A percentile compares a stretch with the other conserved stretches of the same genome.
Conservation (phyloP, 306 rosid genomes). For the Rubus parviflorus region DNA sequence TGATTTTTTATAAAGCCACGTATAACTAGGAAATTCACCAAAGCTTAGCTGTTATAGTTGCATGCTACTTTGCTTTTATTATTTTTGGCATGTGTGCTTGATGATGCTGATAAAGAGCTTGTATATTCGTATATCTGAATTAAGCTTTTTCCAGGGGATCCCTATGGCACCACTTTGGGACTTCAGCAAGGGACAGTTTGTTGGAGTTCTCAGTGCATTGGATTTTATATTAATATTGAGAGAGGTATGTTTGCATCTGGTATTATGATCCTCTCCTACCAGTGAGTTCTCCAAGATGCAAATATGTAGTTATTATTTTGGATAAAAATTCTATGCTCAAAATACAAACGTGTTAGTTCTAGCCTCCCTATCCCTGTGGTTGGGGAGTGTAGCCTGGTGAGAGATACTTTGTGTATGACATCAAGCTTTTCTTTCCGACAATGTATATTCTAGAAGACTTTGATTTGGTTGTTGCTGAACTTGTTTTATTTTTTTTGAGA, state of each 20-base stretch:
- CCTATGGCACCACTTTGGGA: constrained; percentile 98
- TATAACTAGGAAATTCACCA: background rate
- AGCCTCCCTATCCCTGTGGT: background rate
- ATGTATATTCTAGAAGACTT: background rate
- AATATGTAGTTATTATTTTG: constrained; percentile 10
- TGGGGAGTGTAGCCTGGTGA: background rate
- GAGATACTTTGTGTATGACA: background rate
- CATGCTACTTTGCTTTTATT: background rate
- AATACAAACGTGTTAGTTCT: background rate
- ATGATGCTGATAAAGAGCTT: constrained; percentile 26
- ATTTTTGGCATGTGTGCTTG: constrained; percentile 7
- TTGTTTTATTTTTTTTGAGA: too few relatives aligned
- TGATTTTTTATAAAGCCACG: background rate
- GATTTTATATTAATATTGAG: constrained; percentile 94
- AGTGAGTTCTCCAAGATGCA: constrained; percentile 27
- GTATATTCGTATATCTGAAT: constrained; percentile 26
- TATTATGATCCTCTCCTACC: constrained; percentile 24
- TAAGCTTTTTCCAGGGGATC: constrained; percentile 62
- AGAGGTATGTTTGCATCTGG: constrained; percentile 63
- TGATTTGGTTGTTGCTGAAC: background rate
- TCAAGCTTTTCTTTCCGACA: background rate
- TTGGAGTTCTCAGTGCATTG: constrained; percentile 88
- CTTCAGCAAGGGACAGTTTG: constrained; percentile 79
- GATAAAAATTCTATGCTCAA: background rate
- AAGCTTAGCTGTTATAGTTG: background rate